Evolutionary conservation across 257 asterid species (phyloP), one percentile per base, ranked within the genome.

Genomic region (Solanum virginianum): DNA sequence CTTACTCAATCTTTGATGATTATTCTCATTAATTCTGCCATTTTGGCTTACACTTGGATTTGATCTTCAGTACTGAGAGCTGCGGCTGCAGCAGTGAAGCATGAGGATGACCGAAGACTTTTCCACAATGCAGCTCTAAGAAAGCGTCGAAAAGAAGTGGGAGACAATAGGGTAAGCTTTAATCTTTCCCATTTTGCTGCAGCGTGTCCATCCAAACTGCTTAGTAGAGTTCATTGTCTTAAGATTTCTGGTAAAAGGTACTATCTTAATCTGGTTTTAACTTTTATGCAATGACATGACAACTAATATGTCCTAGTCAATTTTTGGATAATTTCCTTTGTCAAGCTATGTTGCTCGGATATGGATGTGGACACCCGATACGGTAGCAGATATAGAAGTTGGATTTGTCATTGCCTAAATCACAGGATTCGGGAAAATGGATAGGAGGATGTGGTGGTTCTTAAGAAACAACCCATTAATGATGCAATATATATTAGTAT

Each of bases 21-120:
- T 55, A 14, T 59, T 71, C 59, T 39, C 83, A 60, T 83, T 83
- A 43, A 81, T 60, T 86, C 29, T 79, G 83, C 65, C 24, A 29
- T 79, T 71, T 71, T 87, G 85, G 13, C 22, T 69, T 14, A 66
- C 83, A 60, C 39, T 84, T 84, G 72, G 88, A 84, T 87, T 79
- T 80, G 83, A 53, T 87, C 43, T 66, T 13, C 94, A 96, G 99
- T 94, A 62, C 88, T 96, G 87, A 91, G 98, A 93, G 98, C 98
- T 83, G 99, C 97, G 36, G 98, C 99, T 71, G 89, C 89, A 29
- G 98, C 99, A 62, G 98, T 95, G 89, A 96, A 90, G 93, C 97
- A 91, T 85, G 98, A 94, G 91, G 99, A 96, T 90, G 98, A 96
- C 59, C 95, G 96, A 85, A 92, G 99, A 87, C 92, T 95, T 51